Conservation (phyloP, 2,329 filamentous ascomycete genomes). For the Chrysoporthe austroafricana region DNA sequence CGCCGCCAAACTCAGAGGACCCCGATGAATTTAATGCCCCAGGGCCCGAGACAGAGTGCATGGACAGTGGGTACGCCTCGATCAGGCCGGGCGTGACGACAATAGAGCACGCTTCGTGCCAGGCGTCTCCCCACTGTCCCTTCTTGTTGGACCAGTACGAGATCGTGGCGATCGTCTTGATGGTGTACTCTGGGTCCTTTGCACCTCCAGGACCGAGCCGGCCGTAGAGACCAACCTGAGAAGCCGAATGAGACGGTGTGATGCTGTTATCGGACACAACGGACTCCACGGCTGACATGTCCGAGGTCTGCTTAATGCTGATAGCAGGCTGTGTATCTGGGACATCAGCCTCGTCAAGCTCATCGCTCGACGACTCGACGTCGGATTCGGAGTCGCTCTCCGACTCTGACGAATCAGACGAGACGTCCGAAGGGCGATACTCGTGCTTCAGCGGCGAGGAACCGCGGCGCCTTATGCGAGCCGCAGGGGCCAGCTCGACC, state of each 20-base stretch:
- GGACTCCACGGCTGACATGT: constrained; percentile 40
- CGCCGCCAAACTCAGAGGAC: constrained; percentile 37
- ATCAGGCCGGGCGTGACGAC: constrained; percentile 62
- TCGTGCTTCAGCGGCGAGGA: constrained; percentile 97
- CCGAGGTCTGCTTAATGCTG: constrained; percentile 53
- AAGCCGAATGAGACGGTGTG: constrained; percentile 80
- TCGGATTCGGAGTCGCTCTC: constrained; percentile 57
- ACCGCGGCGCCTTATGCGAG: constrained; percentile 67
- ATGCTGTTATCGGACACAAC: constrained; percentile 62
- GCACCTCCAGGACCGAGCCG: constrained; percentile 58
- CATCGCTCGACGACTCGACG: constrained; percentile 54
- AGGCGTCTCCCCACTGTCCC: constrained; percentile 64
- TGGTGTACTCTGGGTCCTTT: constrained; percentile 46
- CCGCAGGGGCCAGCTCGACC: constrained; percentile 49
- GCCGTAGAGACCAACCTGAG: constrained; percentile 60
- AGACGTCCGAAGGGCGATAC: constrained; percentile 81
- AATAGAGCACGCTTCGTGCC: constrained; percentile 56
- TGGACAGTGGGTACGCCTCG: constrained; percentile 55
- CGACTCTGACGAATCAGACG: constrained; percentile 65
- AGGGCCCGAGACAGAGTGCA: constrained; percentile 40
- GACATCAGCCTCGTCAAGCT: constrained; percentile 63
- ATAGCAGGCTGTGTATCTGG: constrained; percentile 62
- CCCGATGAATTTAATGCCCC: constrained; percentile 40
- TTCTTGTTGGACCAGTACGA: constrained; percentile 66
- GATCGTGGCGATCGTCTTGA: constrained; percentile 57